Percentiles rank a stretch among this genome's conserved stretches.
phyloP scores from a whole-genome alignment of 768 basidiomycete genomes.

The Amyloporia xantha region DNA sequence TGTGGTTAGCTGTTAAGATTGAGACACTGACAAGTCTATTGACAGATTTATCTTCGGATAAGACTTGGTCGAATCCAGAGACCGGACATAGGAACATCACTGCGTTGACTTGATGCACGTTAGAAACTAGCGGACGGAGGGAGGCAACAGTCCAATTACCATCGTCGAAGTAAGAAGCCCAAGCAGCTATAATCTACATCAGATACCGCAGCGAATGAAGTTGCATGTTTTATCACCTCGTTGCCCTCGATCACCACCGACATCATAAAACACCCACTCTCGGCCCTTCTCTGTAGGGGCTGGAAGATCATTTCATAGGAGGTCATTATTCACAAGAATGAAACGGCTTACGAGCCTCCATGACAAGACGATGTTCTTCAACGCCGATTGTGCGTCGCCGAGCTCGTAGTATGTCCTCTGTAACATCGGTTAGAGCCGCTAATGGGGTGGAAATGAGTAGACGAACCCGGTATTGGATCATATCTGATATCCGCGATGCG shows the following conservation, averaged over 20 bases:
- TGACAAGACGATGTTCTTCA: conserved; percentile 51
- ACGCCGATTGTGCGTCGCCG: conserved; percentile 58
- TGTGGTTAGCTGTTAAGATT: background rate
- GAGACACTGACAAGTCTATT: conserved; percentile 52
- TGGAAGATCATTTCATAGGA: background rate
- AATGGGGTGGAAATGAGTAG: background rate
- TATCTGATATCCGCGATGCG: conserved; percentile 48
- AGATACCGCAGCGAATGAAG: background rate
- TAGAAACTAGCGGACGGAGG: too few species aligned
- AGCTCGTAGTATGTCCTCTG: conserved; percentile 60
- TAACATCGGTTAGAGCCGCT: background rate
- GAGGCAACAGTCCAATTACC: conserved; percentile 29
- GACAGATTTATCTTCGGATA: conserved; percentile 48
- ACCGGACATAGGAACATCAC: conserved; percentile 65
- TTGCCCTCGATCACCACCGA: conserved; percentile 53
- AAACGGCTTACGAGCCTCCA: conserved; percentile 37
- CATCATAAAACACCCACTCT: conserved; percentile 62
- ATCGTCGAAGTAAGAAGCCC: conserved; percentile 68
- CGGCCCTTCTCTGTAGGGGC: conserved; percentile 24
- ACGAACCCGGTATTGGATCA: conserved; percentile 31
- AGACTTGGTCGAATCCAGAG: conserved; percentile 55
- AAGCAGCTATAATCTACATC: conserved; percentile 37
- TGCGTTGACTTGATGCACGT: conserved; percentile 40
- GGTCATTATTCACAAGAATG: background rate
- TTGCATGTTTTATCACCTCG: conserved; percentile 32